These are phyloP conservation scores for Lachancea sp. DNA, from an alignment of 805 yeast genomes.

Conservation along the genomic window DNA sequence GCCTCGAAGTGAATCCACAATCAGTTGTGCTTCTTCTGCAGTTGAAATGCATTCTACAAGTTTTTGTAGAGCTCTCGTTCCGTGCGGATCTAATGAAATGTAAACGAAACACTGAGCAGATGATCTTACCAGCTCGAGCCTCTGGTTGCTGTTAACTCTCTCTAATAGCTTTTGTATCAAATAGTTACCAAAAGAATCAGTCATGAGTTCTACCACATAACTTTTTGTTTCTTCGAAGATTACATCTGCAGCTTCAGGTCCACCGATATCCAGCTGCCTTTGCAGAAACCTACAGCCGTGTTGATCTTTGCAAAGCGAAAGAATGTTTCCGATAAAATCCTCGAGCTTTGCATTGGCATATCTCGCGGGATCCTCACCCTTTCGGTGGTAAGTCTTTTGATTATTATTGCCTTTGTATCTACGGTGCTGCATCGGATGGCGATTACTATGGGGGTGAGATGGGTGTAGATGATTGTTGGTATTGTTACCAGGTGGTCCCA, in stretches of 20 bases:
- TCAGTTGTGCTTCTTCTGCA: slow-evolving; percentile 61
- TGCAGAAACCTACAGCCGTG: slow-evolving; percentile 94
- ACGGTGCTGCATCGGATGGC: slow-evolving; percentile 6
- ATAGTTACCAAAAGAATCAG: slow-evolving; percentile 96
- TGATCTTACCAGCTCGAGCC: slow-evolving; percentile 59
- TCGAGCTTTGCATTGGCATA: slow-evolving; percentile 60
- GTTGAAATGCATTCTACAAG: slow-evolving; percentile 75
- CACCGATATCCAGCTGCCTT: slow-evolving; percentile 67
- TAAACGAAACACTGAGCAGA: slow-evolving; percentile 69
- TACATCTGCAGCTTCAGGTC: slow-evolving; percentile 56
- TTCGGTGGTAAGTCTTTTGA: slow-evolving; percentile 5
- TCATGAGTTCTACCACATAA: slow-evolving; percentile 82
- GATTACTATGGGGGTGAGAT: slow-evolving; percentile 6
- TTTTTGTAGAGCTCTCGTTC: slow-evolving; percentile 92
- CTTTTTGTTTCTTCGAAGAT: slow-evolving; percentile 76
- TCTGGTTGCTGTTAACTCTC: slow-evolving; percentile 60
- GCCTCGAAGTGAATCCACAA: slow-evolving; percentile 53
- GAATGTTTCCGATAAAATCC: slow-evolving; percentile 68
- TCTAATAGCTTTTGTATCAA: slow-evolving; percentile 86
- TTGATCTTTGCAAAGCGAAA: slow-evolving; percentile 84
- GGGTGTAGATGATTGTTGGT: slow-evolving; percentile 5
- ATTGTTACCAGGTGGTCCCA: slow-evolving; percentile 4
- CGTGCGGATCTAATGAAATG: slow-evolving; percentile 89
- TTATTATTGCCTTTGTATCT: slow-evolving; percentile 21
- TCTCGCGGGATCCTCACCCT: slow-evolving; percentile 58